These are phyloP conservation scores for Eremothecium sinecaudum DNA, from an alignment of 1,139 yeast species.

Conservation along the genomic window DNA sequence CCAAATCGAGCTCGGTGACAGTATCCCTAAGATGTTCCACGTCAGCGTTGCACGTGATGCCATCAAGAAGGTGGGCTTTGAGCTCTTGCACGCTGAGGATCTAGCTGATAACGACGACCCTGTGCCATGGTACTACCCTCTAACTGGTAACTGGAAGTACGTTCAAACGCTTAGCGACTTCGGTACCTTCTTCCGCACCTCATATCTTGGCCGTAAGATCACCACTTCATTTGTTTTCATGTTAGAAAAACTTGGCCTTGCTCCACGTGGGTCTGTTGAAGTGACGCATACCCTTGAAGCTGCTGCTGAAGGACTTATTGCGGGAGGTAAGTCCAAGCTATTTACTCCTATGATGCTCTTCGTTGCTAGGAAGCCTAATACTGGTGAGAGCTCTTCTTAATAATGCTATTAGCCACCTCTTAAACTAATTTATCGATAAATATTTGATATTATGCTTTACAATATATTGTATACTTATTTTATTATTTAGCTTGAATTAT, in stretches of 20 bases:
- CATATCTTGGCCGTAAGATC: conserved; percentile 71
- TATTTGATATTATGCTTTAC: too few species aligned
- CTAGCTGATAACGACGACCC: conserved; percentile 76
- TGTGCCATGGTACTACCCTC: conserved; percentile 97
- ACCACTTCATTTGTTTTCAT: conserved; percentile 75
- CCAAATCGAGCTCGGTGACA: conserved; percentile 97
- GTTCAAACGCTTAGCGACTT: conserved; percentile 72
- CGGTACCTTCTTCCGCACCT: conserved; percentile 82
- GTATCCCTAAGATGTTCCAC: conserved; percentile 94
- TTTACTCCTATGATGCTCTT: conserved; percentile 97
- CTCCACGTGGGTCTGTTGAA: conserved; percentile 87
- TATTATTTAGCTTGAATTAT: too few species aligned
- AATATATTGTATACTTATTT: too few species aligned
- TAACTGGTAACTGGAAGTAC: conserved; percentile 87
- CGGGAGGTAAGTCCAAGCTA: conserved; percentile 79
- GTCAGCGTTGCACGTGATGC: conserved; percentile 83
- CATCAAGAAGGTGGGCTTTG: conserved; percentile 78
- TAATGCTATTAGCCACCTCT: too few species aligned
- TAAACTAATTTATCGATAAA: too few species aligned
- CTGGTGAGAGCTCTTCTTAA: too few species aligned
- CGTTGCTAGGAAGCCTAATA: conserved; percentile 77
- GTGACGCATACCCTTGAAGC: conserved; percentile 91
- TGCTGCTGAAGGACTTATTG: conserved; percentile 92
- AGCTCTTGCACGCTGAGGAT: conserved; percentile 64
- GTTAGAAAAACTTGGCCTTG: conserved; percentile 75